phyloP scores from a whole-genome alignment of 192 early-diverging fungal genomes.

The Mortierella hygrophila region DNA sequence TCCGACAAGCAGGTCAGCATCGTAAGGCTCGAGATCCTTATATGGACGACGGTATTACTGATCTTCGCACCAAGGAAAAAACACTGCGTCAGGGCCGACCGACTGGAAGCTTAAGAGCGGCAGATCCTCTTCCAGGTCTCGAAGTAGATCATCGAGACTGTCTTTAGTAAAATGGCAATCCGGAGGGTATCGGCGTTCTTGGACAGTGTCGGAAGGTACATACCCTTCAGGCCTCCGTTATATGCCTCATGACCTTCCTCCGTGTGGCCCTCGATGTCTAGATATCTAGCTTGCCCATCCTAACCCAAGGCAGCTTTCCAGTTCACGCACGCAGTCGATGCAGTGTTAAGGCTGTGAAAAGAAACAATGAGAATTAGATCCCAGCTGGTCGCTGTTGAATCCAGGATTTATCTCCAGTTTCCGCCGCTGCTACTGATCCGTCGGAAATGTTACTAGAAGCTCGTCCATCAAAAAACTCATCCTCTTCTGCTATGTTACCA shows the following conservation, averaged over 20 bases:
- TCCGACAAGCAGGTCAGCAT: constrained; percentile 8
- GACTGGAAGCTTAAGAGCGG: neutral
- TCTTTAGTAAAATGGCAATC: constrained; percentile 9
- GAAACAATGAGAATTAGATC: neutral
- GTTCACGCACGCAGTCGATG: neutral
- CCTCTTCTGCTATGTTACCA: neutral
- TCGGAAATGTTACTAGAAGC: neutral
- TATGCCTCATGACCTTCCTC: constrained; percentile 1
- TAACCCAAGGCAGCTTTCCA: constrained; percentile 5
- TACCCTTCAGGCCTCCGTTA: neutral
- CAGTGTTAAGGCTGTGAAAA: neutral
- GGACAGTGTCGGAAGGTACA: neutral
- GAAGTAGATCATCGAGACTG: constrained; percentile 5
- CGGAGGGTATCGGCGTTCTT: neutral
- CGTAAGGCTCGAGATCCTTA: constrained; percentile 9
- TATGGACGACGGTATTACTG: neutral
- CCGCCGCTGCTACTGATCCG: neutral
- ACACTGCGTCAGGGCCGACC: too few relatives aligned
- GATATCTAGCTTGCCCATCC: constrained; percentile 1
- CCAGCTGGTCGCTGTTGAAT: neutral
- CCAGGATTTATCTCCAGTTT: neutral
- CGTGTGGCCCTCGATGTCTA: neutral
- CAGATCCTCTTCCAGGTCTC: constrained; percentile 9
- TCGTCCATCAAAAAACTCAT: neutral
- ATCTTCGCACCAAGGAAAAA: too few relatives aligned